Evolutionary conservation across 2,329 filamentous ascomycete species (phyloP), one percentile per base, ranked within the genome.

Genomic region (Beauveria caledonica): DNA sequence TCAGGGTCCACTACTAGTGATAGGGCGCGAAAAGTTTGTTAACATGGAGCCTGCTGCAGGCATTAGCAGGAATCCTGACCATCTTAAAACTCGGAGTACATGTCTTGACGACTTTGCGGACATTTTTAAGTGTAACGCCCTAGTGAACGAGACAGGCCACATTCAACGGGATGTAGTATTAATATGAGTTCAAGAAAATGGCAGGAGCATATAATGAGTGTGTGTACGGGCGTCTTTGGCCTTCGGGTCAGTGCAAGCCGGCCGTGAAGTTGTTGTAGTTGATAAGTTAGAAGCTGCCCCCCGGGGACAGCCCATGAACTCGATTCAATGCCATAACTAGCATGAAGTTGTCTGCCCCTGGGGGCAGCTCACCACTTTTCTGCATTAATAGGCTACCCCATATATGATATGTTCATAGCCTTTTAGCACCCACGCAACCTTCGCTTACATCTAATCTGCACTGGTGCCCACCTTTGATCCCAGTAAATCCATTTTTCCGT

Each of bases 51-150:
- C 73, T 1, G 56, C 63, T 3, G 60, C 64, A 50, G 72, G 73
- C 21, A 73, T 74, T 51, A 74, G 72, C 61, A 67, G 62, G 40
- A 73, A 70, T 62, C 66, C 66, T 5, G 70, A 71, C 15, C 72
- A 74, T 57, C 27, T 73, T 11, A 66, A 70, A 36, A 67, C 68
- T 17, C 67, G 72, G 19, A 72, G 67, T 62, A 63, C 67, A 49
- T 75, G 73, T 59, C 63, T 75, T 2, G 73, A 74, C 49, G 67
- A 73, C 57, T 73, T 73, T 56, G 68, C 68, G 21, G 66, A 69
- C 36, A 63, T 72, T 53, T 70, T 74, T 46, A 66, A 67, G 9
- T 74, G 72, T 44, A 70, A 73, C 65, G 70, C 72, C 1, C 64
- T 75, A 13, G 23, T 59, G 15, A 25, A 59, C 10, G 56, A 51